A percentile compares a stretch with the other conserved stretches of the same genome.
These are phyloP conservation scores for Neopestalotiopsis sp. DNA, from an alignment of 2,329 filamentous ascomycete species.

Conservation along the genomic window DNA sequence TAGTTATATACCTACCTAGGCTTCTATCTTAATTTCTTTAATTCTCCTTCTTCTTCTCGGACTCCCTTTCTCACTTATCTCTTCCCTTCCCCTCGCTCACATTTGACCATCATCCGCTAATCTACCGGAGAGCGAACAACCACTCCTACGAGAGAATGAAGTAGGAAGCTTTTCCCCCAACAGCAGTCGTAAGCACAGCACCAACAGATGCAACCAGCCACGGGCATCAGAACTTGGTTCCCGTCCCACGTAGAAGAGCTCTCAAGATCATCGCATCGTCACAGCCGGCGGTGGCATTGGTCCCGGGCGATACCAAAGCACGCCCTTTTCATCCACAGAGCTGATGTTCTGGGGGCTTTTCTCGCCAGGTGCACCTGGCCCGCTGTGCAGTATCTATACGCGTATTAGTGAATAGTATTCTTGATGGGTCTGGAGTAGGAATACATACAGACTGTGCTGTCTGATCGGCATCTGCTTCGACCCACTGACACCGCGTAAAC, in stretches of 20 bases:
- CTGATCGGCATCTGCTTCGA: conserved; percentile 43
- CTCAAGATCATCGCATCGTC: conserved; percentile 8
- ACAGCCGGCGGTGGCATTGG: conserved; percentile 18
- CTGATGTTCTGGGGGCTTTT: not conserved
- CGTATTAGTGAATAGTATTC: not conserved
- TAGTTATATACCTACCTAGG: too few relatives aligned
- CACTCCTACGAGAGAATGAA: too few relatives aligned
- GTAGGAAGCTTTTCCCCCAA: too few relatives aligned
- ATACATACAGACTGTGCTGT: conserved; percentile 24
- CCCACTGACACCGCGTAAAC: conserved; percentile 53
- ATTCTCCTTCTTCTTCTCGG: too few relatives aligned
- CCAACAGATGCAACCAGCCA: not conserved
- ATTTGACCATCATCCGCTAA: too few relatives aligned
- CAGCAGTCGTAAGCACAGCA: too few relatives aligned
- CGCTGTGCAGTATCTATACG: not conserved
- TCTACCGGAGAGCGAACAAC: too few relatives aligned
- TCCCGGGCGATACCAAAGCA: conserved; percentile 20
- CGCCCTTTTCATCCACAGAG: conserved; percentile 13
- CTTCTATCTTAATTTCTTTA: too few relatives aligned
- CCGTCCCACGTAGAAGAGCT: not conserved
- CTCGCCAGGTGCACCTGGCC: too few relatives aligned
- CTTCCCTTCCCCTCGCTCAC: too few relatives aligned
- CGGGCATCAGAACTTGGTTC: not conserved
- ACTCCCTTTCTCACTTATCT: too few relatives aligned
- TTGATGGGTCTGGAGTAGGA: not conserved